Percentiles rank a stretch among this genome's conserved stretches.
Evolutionary conservation across 352 stramenopile species (phyloP).

Genomic region (Aphanomyces astaci): DNA sequence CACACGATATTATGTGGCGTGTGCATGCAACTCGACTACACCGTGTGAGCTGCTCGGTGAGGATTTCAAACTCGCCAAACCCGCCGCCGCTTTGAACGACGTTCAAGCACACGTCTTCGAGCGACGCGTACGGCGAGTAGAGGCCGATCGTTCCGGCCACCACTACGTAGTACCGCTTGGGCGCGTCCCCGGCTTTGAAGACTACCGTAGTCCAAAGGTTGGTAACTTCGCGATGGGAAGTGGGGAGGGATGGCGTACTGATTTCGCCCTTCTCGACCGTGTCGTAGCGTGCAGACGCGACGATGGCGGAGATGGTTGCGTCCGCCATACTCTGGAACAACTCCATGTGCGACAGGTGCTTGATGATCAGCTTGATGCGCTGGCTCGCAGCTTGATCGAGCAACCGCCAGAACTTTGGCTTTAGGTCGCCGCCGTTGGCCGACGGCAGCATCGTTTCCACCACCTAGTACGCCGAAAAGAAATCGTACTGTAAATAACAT

Average conservation of each 20-base stretch:
- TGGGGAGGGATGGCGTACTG: background rate
- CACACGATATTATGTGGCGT: too few relatives aligned
- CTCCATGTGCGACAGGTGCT: conserved; percentile 19
- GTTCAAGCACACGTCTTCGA: conserved; percentile 13
- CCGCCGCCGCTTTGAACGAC: background rate
- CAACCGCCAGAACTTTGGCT: conserved; percentile 17
- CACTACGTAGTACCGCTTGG: conserved; percentile 21
- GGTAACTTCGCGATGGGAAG: background rate
- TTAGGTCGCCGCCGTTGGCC: background rate
- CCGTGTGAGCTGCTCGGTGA: conserved; percentile 18
- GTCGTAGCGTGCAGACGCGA: conserved; percentile 20
- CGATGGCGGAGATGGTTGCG: conserved; percentile 18
- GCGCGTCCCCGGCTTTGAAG: conserved; percentile 11
- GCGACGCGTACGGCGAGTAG: background rate
- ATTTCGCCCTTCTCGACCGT: conserved; percentile 14
- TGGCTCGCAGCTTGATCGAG: conserved; percentile 19
- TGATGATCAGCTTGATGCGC: conserved; percentile 23
- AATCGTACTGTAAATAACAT: too few relatives aligned
- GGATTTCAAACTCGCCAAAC: conserved; percentile 24
- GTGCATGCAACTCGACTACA: background rate
- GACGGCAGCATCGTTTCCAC: background rate
- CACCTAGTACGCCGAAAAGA: background rate
- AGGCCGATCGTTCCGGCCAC: conserved; percentile 10
- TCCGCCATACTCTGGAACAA: conserved; percentile 18
- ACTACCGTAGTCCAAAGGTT: background rate